Evolutionary conservation across 148 eudicot species (phyloP).

Genomic region (Nepenthes gracilis): DNA sequence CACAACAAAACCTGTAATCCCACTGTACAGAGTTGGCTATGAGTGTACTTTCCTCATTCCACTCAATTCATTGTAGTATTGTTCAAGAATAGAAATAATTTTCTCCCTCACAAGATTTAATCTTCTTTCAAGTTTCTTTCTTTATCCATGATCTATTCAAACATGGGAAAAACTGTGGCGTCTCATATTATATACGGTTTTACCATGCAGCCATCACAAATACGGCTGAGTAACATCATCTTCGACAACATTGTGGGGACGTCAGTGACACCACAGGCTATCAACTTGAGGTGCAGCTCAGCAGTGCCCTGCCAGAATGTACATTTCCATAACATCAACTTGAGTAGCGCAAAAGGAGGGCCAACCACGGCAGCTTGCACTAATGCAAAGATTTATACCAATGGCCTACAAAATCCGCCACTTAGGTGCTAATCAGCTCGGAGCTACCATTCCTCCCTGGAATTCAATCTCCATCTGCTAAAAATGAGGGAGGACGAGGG

Average conservation of each 20-base stretch:
- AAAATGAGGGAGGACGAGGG: too few relatives aligned
- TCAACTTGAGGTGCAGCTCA: constrained; percentile 20
- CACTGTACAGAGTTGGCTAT: too few relatives aligned
- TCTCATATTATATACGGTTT: too few relatives aligned
- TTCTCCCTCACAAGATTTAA: neutral
- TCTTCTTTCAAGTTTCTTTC: neutral
- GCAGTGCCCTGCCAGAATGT: constrained; percentile 26
- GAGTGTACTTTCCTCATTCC: too few relatives aligned
- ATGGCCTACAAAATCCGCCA: constrained; percentile 14
- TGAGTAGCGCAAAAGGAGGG: constrained; percentile 7
- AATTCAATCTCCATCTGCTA: too few relatives aligned
- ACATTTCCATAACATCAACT: constrained; percentile 11
- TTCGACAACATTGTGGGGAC: constrained; percentile 23
- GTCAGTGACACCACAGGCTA: constrained; percentile 12
- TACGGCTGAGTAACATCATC: constrained; percentile 18
- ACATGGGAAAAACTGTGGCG: too few relatives aligned
- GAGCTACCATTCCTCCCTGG: too few relatives aligned
- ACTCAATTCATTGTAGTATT: too few relatives aligned
- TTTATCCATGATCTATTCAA: neutral
- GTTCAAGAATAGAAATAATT: too few relatives aligned
- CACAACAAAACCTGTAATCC: too few relatives aligned
- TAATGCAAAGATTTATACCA: constrained; percentile 14
- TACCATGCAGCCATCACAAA: constrained; percentile 16
- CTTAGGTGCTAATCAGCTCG: constrained; percentile 9
- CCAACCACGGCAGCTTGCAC: constrained; percentile 8